These are phyloP conservation scores for Camellia sinensis DNA, from an alignment of 148 eudicot genomes.

Conservation along the genomic window DNA sequence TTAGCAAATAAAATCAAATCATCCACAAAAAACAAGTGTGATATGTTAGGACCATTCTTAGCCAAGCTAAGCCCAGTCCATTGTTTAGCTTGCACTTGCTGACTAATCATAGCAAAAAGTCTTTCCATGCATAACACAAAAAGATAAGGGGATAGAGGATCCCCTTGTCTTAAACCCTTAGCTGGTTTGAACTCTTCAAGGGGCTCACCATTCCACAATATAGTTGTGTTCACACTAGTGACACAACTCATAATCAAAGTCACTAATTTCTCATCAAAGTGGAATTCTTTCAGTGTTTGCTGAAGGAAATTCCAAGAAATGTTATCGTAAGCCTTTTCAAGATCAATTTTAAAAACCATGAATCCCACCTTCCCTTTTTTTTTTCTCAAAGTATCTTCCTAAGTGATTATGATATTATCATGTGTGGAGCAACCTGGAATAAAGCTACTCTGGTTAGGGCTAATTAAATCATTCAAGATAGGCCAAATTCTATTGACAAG, in stretches of 20 bases:
- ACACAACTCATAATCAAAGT: neutral
- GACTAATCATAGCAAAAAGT: neutral
- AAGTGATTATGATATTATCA: neutral
- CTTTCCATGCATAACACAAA: slow-evolving; percentile 6
- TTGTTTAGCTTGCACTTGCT: neutral
- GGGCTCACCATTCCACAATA: neutral
- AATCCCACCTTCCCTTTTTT: neutral
- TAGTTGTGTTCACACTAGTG: too few species aligned
- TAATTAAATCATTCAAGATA: neutral
- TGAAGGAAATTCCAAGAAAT: neutral
- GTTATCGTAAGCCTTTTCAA: neutral
- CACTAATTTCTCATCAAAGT: neutral
- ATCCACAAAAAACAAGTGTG: slow-evolving; percentile 1
- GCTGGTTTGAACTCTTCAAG: neutral
- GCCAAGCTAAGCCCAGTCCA: neutral
- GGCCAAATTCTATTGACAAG: neutral
- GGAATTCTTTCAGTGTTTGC: neutral
- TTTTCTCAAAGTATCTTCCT: neutral
- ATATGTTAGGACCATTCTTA: neutral
- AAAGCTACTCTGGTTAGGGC: slow-evolving; percentile 9
- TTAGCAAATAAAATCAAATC: neutral
- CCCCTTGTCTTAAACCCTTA: neutral
- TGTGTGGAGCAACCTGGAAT: neutral
- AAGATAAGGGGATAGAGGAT: neutral
- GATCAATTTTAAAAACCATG: neutral